Conservation (phyloP, 208 protist species). For the Crithidia expoeki region DNA sequence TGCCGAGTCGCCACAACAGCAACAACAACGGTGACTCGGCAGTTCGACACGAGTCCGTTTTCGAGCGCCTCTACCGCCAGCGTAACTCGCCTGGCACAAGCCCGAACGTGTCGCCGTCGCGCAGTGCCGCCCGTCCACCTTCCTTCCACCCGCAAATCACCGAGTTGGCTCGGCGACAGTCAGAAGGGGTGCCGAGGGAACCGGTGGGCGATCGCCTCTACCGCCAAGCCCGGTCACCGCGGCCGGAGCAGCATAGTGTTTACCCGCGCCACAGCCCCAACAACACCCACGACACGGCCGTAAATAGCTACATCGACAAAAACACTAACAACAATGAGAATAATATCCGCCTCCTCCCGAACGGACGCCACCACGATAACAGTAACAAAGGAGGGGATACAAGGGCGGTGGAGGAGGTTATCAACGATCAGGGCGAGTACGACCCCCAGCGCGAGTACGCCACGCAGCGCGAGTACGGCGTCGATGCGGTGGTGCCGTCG, state of each 20-base stretch:
- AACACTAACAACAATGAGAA: not conserved
- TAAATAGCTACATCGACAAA: not conserved
- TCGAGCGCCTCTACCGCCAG: constrained; percentile 42
- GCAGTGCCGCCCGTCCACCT: not conserved
- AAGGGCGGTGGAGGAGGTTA: constrained; percentile 4
- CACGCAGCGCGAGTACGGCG: constrained; percentile 15
- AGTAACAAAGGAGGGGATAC: not conserved
- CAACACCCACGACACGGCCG: not conserved
- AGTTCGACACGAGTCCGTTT: constrained; percentile 27
- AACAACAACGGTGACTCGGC: constrained; percentile 2
- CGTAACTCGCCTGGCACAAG: constrained; percentile 18
- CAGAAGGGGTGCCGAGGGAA: constrained; percentile 25
- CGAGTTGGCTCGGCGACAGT: constrained; percentile 38
- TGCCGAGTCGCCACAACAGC: not conserved
- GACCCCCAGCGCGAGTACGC: constrained; percentile 22
- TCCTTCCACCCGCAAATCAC: constrained; percentile 62
- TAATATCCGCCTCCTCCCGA: not conserved
- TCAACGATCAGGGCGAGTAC: constrained; percentile 25
- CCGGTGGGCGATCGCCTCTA: constrained; percentile 50
- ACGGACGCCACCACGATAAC: not conserved
- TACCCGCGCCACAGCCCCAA: not conserved
- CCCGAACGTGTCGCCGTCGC: constrained; percentile 29
- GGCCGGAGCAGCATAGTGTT: constrained; percentile 15
- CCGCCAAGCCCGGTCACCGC: constrained; percentile 24
- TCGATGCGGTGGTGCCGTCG: constrained; percentile 4